phyloP scores from a whole-genome alignment of 1,139 yeast genomes.

The Diutina mesorugosa region DNA sequence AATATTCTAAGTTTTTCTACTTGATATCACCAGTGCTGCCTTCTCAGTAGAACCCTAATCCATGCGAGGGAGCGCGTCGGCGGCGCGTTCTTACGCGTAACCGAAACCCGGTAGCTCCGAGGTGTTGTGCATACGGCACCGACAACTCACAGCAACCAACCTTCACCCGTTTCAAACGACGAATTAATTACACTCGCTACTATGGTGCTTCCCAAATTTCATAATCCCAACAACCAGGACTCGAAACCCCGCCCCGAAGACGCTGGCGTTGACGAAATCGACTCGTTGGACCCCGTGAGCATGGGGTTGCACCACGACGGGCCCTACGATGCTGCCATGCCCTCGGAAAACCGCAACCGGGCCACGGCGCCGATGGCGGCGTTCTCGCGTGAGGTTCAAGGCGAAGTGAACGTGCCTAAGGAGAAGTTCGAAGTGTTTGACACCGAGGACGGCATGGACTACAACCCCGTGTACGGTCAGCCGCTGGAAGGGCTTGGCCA shows the following conservation, averaged over 20 bases:
- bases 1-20: no score
- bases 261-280: not conserved
- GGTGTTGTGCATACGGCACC: not conserved
- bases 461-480: not conserved
- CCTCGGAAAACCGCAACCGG: not conserved
- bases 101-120: not conserved
- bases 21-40: no score
- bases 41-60: not conserved
- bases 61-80: no score
- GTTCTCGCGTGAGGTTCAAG: not conserved
- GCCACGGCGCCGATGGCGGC: conserved; percentile 1
- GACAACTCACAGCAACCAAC: not conserved
- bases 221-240: not conserved
- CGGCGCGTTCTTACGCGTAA: not conserved
- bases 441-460: not conserved
- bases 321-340: conserved; percentile 1
- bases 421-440: not conserved
- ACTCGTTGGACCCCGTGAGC: not conserved
- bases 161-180: not conserved
- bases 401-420: not conserved
- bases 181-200: not conserved
- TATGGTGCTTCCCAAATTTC: not conserved
- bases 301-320: conserved; percentile 2
- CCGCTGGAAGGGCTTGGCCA: not conserved
- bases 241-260: not conserved